Base-by-base conservation (phyloP, 305 asterid species). In the Fraxinus platypoda region DNA sequence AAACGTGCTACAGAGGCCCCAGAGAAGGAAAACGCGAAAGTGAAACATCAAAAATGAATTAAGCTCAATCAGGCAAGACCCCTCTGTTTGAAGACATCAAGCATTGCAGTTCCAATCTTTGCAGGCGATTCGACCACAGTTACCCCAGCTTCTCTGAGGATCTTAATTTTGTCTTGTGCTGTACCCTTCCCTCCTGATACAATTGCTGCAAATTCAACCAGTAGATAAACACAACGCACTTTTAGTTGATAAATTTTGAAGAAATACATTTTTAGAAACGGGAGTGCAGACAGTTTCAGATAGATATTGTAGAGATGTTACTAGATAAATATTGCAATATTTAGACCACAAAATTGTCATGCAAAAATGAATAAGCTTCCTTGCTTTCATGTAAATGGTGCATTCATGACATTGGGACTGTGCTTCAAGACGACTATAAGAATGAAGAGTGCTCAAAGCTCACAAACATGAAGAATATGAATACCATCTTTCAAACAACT, bases 141-240 rank as follows among this genome's bases (percentile, higher is more conserved):
- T 8, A 91, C 99, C 46, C 98, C 98, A 8, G 95, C 98, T 87
- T 89, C 99, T 84, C 91, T 84, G 74, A 96, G 91, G 57, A 97
- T 90, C 90, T 89, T 92, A 77, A 96, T 96, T 87, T 96, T 96
- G 92, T 94, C 98, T 85, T 96, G 99, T 9, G 98, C 98, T 1
- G 99, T 96, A 75, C 99, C 98, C 87, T 94, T 96, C 9, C 99
- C 99, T 74, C 99, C 99, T 0, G 98, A 94, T 66, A 96, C 98
- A 4, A 96, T 96, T 72, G 98, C 99, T 96, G 95, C 91, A 89
- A 23, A 78, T 70, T 76, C 81, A 75, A 85, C 80, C 54, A 81
- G 13, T 25, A 79, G 52, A 70, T 70, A 28, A 28, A 70, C 23
- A 30, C 11, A 70, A 12, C 19, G 75, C 75, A 13, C 11, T 12